phyloP scores from a whole-genome alignment of 805 yeast genomes.

The Barnettozyma botsteinii region DNA sequence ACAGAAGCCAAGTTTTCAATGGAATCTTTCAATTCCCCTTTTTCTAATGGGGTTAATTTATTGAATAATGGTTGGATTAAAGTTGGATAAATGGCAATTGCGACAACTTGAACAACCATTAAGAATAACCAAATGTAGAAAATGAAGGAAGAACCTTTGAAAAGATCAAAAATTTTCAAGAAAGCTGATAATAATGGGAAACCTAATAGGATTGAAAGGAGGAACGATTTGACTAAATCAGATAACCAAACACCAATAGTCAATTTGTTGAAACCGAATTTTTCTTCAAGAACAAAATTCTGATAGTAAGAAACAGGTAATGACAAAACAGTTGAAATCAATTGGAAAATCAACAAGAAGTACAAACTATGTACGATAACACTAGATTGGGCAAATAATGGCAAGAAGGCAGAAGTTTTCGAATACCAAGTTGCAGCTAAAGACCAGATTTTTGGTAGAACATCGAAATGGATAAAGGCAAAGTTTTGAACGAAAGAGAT shows the following conservation, averaged over 20 bases:
- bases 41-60: conserved; percentile 82
- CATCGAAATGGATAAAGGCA: conserved; percentile 50
- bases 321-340: conserved; percentile 45
- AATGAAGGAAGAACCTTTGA: conserved; percentile 69
- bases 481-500: conserved; percentile 51
- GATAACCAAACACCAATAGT: conserved; percentile 66
- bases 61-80: conserved; percentile 91
- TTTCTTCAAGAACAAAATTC: conserved; percentile 86
- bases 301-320: conserved; percentile 71
- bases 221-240: conserved; percentile 60
- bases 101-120: conserved; percentile 63
- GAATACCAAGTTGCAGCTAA: conserved; percentile 36
- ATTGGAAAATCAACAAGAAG: conserved; percentile 47
- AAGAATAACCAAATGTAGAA: conserved; percentile 72
- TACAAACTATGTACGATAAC: conserved; percentile 67
- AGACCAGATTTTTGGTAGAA: conserved; percentile 61
- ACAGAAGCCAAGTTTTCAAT: conserved; percentile 74
- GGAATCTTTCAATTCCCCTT: conserved; percentile 77
- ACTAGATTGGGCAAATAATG: conserved; percentile 39
- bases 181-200: conserved; percentile 70
- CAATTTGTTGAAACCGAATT: conserved; percentile 87
- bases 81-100: conserved; percentile 74
- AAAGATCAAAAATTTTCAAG: conserved; percentile 73
- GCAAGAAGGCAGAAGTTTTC: conserved; percentile 22
- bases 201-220: conserved; percentile 53